These are phyloP conservation scores for Lepidium campestre DNA, from an alignment of 441 rosid species.

Conservation along the genomic window DNA sequence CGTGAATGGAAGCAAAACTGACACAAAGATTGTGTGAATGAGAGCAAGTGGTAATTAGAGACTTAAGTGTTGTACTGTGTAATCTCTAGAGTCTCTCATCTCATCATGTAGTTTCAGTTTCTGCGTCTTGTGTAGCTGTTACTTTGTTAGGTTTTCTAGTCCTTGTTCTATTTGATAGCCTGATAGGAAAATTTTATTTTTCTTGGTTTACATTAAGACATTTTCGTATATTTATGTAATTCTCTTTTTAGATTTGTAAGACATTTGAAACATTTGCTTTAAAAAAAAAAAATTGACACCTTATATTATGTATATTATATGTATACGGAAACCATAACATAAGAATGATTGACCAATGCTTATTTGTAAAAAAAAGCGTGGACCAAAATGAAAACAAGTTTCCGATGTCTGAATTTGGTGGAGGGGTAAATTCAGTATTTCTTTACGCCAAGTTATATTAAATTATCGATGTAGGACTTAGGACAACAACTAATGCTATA, in stretches of 20 bases:
- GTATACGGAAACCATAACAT: too few species aligned
- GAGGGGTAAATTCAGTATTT: neutral
- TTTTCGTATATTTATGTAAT: neutral
- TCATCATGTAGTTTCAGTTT: neutral
- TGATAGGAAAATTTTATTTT: neutral
- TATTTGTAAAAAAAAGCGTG: too few species aligned
- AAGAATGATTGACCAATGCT: too few species aligned
- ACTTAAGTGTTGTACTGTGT: constrained; percentile 19
- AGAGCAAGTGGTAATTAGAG: neutral
- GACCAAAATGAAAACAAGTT: too few species aligned
- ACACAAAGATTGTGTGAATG: neutral
- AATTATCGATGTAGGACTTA: neutral
- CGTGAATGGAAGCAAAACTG: constrained; percentile 6
- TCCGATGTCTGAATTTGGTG: neutral
- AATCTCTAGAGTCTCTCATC: constrained; percentile 14
- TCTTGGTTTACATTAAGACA: neutral
- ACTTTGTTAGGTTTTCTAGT: neutral
- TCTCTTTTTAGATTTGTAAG: neutral
- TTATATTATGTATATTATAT: too few species aligned
- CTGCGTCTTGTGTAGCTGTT: constrained; percentile 5
- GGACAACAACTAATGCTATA: constrained; percentile 6
- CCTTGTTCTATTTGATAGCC: neutral
- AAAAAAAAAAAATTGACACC: too few species aligned
- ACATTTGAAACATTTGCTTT: too few species aligned
- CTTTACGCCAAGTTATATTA: neutral